phyloP scores from a whole-genome alignment of 805 yeast genomes.

The Barnettozyma californica region DNA sequence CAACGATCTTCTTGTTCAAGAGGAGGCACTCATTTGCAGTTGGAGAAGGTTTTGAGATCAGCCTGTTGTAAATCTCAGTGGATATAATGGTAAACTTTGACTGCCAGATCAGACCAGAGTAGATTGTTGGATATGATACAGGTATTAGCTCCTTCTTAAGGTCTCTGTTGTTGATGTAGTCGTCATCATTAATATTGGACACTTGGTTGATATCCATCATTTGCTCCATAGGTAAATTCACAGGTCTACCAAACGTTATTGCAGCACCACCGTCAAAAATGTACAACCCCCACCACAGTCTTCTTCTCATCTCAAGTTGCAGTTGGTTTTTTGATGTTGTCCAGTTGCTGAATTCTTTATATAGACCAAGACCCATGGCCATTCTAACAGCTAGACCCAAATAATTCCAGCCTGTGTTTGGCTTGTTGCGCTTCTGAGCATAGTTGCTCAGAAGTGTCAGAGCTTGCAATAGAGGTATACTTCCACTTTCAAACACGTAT shows the following conservation, averaged over 20 bases:
- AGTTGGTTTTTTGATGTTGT: slow-evolving; percentile 34
- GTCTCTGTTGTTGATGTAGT: slow-evolving; percentile 19
- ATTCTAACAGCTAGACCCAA: slow-evolving; percentile 59
- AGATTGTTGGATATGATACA: slow-evolving; percentile 43
- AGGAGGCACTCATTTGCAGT: slow-evolving; percentile 44
- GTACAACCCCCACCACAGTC: slow-evolving; percentile 66
- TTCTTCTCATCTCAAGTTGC: slow-evolving; percentile 49
- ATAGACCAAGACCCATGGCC: slow-evolving; percentile 62
- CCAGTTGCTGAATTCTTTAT: slow-evolving; percentile 46
- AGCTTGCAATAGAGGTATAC: slow-evolving; percentile 47
- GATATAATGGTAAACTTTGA: slow-evolving; percentile 44
- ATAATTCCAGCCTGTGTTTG: slow-evolving; percentile 66
- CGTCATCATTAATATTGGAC: slow-evolving; percentile 43
- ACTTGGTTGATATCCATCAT: slow-evolving; percentile 46
- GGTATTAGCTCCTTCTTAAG: slow-evolving; percentile 16
- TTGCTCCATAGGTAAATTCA: slow-evolving; percentile 42
- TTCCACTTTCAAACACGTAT: slow-evolving; percentile 55
- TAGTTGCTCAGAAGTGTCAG: slow-evolving; percentile 52
- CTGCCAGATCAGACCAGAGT: slow-evolving; percentile 54
- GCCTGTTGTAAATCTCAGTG: slow-evolving; percentile 41
- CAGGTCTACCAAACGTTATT: slow-evolving; percentile 61
- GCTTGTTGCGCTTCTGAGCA: slow-evolving; percentile 58
- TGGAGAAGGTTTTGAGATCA: slow-evolving; percentile 44
- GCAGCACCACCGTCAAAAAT: slow-evolving; percentile 61
- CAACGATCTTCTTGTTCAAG: slow-evolving; percentile 39